Evolutionary conservation across 2,329 filamentous ascomycete species (phyloP), one percentile per base, ranked within the genome.

Genomic region (Aureobasidium pullulans): DNA sequence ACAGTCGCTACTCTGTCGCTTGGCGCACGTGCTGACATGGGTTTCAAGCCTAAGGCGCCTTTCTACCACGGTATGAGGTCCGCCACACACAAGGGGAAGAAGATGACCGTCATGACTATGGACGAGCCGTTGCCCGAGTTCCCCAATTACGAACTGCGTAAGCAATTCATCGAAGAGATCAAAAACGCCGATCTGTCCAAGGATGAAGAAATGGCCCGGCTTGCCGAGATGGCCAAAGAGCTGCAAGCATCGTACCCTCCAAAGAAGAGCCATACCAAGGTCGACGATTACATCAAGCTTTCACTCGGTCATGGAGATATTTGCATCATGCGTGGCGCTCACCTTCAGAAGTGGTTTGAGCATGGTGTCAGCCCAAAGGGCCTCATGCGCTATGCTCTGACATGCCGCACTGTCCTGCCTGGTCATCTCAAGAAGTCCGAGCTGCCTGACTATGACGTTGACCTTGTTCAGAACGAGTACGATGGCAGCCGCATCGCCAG

Each of bases 251-350:
- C 29, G 13, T 44, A 59, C 7, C 19, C 43, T 4, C 6, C 23
- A 15, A 65, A 48, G 62, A 66, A 8, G 69, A 67, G 15, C 66
- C 68, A 1, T 66, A 66, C 32, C 71, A 44, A 37, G 13, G 40
- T 40, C 19, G 40, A 56, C 1, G 46, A 67, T 23, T 58, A 72
- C 9, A 70, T 83, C 13, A 73, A 70, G 1, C 68, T 84, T 66
- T 71, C 73, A 1, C 71, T 88, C 3, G 74, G 77, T 7, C 85
- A 88, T 66, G 85, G 85, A 0, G 85, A 88, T 66, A 79, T 87
- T 10, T 77, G 84, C 2, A 72, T 87, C 16, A 87, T 87, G 84
- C 79, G 84, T 63, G 84, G 84, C 0, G 72, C 72, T 0, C 71
- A 73, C 0, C 81, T 88, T 11, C 86, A 88, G 64, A 74, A 77